Percentiles rank a stretch among this genome's conserved stretches.
Evolutionary conservation across 345 rosid species (phyloP).

Genomic region (Hypericum androsaemum): DNA sequence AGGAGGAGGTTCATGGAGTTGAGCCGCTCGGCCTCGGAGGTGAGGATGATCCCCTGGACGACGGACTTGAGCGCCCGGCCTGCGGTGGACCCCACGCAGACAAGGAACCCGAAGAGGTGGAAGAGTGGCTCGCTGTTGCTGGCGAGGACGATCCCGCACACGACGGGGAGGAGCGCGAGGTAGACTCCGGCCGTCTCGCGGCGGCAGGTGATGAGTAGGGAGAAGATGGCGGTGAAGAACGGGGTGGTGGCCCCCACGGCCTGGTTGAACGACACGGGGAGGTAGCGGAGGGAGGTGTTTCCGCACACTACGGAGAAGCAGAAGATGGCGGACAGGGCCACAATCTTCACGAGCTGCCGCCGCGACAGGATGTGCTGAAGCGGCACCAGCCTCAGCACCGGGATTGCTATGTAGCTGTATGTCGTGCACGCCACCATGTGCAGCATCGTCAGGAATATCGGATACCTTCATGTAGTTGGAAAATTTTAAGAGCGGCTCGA

Average conservation of each 20-base stretch:
- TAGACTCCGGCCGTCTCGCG: constrained; percentile 82
- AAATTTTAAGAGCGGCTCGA: too few species aligned
- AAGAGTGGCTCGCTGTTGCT: constrained; percentile 90
- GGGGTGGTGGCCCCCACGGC: constrained; percentile 55
- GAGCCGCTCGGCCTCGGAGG: constrained; percentile 85
- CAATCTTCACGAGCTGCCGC: constrained; percentile 52
- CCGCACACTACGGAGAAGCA: not conserved
- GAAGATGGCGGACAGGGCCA: not conserved
- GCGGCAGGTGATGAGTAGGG: constrained; percentile 81
- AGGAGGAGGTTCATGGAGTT: constrained; percentile 91
- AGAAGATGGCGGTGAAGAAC: constrained; percentile 90
- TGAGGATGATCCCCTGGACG: constrained; percentile 70
- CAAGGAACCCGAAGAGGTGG: constrained; percentile 82
- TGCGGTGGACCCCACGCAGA: constrained; percentile 87
- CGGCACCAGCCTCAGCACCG: constrained; percentile 67
- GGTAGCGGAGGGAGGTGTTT: not conserved
- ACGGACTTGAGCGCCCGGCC: constrained; percentile 95
- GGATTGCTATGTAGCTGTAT: constrained; percentile 72
- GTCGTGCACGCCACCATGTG: constrained; percentile 87
- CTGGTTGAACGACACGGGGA: not conserved
- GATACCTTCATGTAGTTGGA: constrained; percentile 22
- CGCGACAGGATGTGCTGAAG: constrained; percentile 76
- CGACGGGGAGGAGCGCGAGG: constrained; percentile 78
- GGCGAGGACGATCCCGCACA: constrained; percentile 83
- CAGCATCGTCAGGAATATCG: constrained; percentile 83